Evolutionary conservation across 345 rosid species (phyloP).

Genomic region (Populus ilicifolia): DNA sequence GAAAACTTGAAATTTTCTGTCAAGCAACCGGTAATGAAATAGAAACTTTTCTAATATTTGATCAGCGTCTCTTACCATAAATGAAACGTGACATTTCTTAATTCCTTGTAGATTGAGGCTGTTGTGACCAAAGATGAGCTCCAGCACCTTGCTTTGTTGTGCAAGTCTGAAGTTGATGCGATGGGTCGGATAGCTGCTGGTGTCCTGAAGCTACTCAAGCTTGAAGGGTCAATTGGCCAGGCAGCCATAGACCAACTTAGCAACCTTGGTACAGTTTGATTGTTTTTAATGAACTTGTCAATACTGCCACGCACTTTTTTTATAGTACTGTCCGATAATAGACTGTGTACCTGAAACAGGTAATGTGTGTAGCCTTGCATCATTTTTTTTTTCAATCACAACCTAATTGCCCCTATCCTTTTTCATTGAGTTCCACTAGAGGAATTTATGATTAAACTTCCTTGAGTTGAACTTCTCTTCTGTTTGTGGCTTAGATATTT

Average conservation of each 20-base stretch:
- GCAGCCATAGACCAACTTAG: conserved; percentile 75
- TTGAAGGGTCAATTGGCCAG: conserved; percentile 77
- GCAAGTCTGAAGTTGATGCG: conserved; percentile 88
- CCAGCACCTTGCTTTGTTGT: conserved; percentile 65
- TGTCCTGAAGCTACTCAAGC: conserved; percentile 72
- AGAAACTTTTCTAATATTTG: conserved; percentile 16
- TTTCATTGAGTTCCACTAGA: neutral
- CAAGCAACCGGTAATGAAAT: conserved; percentile 72
- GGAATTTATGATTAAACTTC: neutral
- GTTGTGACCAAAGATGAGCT: conserved; percentile 84
- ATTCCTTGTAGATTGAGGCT: conserved; percentile 66
- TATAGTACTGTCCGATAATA: too few relatives aligned
- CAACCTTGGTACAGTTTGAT: conserved; percentile 68
- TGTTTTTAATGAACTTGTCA: neutral
- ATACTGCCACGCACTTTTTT: neutral
- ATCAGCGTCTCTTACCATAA: conserved; percentile 1
- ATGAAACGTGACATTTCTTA: conserved; percentile 1
- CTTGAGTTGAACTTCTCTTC: neutral
- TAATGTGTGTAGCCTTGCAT: too few relatives aligned
- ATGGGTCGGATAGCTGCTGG: conserved; percentile 94
- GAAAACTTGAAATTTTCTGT: conserved; percentile 86
- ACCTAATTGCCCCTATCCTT: too few relatives aligned
- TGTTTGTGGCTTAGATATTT: neutral
- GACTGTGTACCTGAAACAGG: too few relatives aligned
- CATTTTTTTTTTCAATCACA: too few relatives aligned